Percentiles rank a stretch among this genome's conserved stretches.
phyloP scores from a whole-genome alignment of 164 flowering plant genomes.

The Echeveria elegans region DNA sequence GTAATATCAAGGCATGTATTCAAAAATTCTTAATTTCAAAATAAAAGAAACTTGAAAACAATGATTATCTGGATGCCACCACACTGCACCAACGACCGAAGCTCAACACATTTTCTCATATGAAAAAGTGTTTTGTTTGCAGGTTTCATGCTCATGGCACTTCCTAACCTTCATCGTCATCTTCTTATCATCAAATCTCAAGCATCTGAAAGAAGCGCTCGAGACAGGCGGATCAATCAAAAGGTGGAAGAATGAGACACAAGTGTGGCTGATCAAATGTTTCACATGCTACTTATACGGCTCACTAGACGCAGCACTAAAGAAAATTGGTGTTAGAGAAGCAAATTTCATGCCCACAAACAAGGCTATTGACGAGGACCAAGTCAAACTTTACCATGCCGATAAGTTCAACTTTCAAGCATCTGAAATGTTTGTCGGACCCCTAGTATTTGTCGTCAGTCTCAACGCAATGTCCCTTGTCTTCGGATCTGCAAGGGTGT shows the following conservation, averaged over 20 bases:
- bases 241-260: neutral
- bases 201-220: neutral
- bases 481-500: neutral
- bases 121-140: neutral
- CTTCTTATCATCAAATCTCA: conserved; percentile 3
- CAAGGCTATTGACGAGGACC: neutral
- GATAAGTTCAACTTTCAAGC: neutral
- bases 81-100: no score
- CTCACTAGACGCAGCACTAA: neutral
- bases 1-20: no score
- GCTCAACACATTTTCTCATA: neutral
- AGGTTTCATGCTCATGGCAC: neutral
- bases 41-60: no score
- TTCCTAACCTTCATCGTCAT: neutral
- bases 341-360: conserved; percentile 3
- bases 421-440: conserved; percentile 2
- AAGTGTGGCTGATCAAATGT: neutral
- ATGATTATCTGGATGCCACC: no score
- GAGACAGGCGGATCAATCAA: neutral
- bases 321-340: neutral
- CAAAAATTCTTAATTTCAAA: no score
- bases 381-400: neutral
- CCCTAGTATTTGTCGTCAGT: neutral
- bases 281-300: conserved; percentile 2
- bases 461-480: neutral